These are phyloP conservation scores for Podaxis sp. DNA, from an alignment of 768 basidiomycete genomes.

Conservation along the genomic window DNA sequence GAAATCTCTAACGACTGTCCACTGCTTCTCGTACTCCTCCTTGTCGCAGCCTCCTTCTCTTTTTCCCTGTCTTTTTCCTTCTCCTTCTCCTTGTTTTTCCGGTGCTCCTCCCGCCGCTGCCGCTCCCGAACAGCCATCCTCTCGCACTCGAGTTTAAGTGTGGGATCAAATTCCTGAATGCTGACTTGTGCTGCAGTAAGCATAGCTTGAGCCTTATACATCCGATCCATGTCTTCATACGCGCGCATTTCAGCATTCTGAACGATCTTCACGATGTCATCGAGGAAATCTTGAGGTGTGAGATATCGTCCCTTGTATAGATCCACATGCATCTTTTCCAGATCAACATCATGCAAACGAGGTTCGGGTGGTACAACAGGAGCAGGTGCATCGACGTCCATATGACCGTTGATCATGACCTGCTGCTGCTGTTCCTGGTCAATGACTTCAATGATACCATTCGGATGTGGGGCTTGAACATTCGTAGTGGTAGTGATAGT, in stretches of 20 bases:
- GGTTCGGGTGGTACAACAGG: conserved; percentile 30
- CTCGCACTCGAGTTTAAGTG: conserved; percentile 79
- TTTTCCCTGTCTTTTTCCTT: conserved; percentile 34
- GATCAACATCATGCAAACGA: conserved; percentile 78
- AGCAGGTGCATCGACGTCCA: conserved; percentile 3
- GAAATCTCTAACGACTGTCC: conserved; percentile 66
- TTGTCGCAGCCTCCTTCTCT: conserved; percentile 31
- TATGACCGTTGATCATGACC: conserved; percentile 17
- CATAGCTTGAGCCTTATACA: conserved; percentile 86
- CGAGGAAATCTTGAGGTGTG: conserved; percentile 83
- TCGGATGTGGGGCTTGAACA: conserved; percentile 31
- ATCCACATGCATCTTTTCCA: conserved; percentile 85
- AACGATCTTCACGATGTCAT: conserved; percentile 76
- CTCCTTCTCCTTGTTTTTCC: conserved; percentile 44
- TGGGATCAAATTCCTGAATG: conserved; percentile 79
- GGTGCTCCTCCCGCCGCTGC: conserved; percentile 55
- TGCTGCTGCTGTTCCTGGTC: conserved; percentile 30
- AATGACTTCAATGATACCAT: conserved; percentile 41
- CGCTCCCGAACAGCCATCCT: conserved; percentile 79
- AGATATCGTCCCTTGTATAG: conserved; percentile 84
- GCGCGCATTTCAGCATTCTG: conserved; percentile 61
- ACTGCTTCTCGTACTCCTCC: conserved; percentile 71
- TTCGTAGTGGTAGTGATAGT: conserved; percentile 18
- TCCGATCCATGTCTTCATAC: conserved; percentile 65
- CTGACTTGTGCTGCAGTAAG: conserved; percentile 80